Base-by-base conservation (phyloP, 2,329 filamentous ascomycete genomes). In the Penicillium sclerotiorum region DNA sequence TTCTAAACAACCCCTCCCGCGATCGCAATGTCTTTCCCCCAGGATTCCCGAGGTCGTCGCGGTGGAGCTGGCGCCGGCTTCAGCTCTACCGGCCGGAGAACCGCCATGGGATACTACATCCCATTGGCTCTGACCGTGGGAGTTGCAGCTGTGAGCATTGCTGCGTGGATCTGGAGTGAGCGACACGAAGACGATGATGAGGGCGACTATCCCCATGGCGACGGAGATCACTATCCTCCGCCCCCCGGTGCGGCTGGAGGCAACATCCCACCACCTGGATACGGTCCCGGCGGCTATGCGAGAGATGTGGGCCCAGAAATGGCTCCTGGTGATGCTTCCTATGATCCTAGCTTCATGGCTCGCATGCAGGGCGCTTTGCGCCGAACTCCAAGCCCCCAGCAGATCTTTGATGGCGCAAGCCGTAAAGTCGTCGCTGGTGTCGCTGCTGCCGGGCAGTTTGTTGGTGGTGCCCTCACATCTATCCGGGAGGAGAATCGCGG, bases 161-260 rank as follows among this genome's bases (percentile, higher is more conserved):
- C 87, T 45, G 90, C 90, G 49, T 97, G 93, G 93, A 84, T 92
- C 53, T 96, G 91, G 91, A 95, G 88, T 70, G 91, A 95, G 74
- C 87, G 90, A 64, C 84, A 81, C 64, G 86, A 89, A 58, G 82
- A 86, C 50, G 86, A 90, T 55, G 78, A 80, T 55, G 81, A 84
- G 55, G 78, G 80, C 55, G 81, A 84, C 45, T 25, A 39, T 13
- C 75, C 77, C 47, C 74, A 76, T 61, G 77, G 61, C 35, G 50
- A 60, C 15, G 59, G 54, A 46, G 55, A 47, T 43, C 57, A 41
- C 35, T 59, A 62, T 58, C 53, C 63, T 50, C 48, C 58, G 15
- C 62, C 61, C 22, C 59, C 62, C 40, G 63, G 60, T 13, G 58
- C 61, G 30, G 44, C 50, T 15, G 57, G 50, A 23, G 60, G n/a